Percentiles rank a stretch among this genome's conserved stretches.
Evolutionary conservation across 2,329 filamentous ascomycete species (phyloP).

Genomic region (Coleophoma cylindrospora): DNA sequence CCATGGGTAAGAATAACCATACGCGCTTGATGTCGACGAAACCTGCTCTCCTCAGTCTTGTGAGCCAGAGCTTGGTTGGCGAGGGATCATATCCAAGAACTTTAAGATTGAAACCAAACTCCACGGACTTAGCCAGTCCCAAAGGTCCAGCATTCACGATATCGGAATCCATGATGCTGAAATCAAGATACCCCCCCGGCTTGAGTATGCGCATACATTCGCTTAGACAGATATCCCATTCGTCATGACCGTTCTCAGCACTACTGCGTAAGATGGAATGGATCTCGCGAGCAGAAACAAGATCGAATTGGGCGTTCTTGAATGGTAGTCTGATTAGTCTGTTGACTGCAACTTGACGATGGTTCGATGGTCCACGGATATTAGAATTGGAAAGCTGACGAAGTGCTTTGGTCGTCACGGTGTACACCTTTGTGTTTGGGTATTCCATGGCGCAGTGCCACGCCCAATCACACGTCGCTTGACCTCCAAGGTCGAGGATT

Average conservation of each 20-base stretch:
- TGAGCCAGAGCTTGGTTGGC: conserved; percentile 77
- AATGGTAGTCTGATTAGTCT: conserved; percentile 81
- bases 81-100: conserved; percentile 84
- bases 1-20: conserved; percentile 88
- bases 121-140: conserved; percentile 77
- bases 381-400: conserved; percentile 68
- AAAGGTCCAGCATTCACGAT: conserved; percentile 79
- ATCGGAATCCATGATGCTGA: conserved; percentile 83
- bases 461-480: conserved; percentile 86
- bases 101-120: conserved; percentile 87
- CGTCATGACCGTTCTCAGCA: conserved; percentile 65
- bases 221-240: conserved; percentile 78
- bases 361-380: conserved; percentile 80
- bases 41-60: conserved; percentile 66
- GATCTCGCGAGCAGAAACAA: conserved; percentile 83
- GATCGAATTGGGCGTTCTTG: conserved; percentile 78
- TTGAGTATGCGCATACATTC: conserved; percentile 88
- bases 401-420: conserved; percentile 71
- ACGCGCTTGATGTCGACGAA: conserved; percentile 78
- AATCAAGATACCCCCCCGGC: conserved; percentile 89
- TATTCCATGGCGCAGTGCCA: conserved; percentile 89
- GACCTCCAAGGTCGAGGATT: conserved; percentile 83
- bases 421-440: conserved; percentile 81
- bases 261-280: conserved; percentile 77
- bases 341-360: conserved; percentile 75